Evolutionary conservation across 2,329 filamentous ascomycete species (phyloP), one percentile per base, ranked within the genome.

Genomic region (Dothidotthia symphoricarpi): DNA sequence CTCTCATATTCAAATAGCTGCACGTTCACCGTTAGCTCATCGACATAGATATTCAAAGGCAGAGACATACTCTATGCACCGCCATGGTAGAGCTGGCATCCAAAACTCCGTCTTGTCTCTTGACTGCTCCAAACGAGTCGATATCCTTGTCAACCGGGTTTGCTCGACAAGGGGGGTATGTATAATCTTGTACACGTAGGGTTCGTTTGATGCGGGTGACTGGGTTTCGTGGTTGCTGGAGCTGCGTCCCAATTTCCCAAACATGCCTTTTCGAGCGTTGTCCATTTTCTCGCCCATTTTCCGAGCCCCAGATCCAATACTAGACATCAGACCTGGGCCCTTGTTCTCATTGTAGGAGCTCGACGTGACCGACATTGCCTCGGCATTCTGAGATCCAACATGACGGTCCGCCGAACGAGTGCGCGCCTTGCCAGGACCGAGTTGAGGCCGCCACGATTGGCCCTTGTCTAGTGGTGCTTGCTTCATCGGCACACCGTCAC

Each of bases 51-150:
- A 14, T 5, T 15, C 33, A 12, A 12, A 9, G 13, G 6, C 9
- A 22, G n/a, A n/a, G 19, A 71, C 77, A 61, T 69, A 82, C 75
- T 97, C 91, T 50, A 97, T 96, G 41, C 89, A 94, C 47, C 91
- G 79, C 86, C 91, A 96, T 0, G 91, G 90, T 41, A 97, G 83
- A 6, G 89, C 87, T 10, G 91, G 91, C 90, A 97, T 95, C 91
- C 91, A 97, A 61, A 94, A 97, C 61, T 96, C 91, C 0, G 91
- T 97, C 74, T 96, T 96, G 61, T 97, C 91, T 46, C 84, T 81
- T 8, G 90, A 95, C 44, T 86, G 81, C 59, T 94, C 88, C 28
- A 97, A 73, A 19, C 85, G 81, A 68, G 91, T 94, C 6, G 89
- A 94, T 61, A 97, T 96, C 47, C 91, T 80, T 0, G 91, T 96